Base-by-base conservation (phyloP, 192 early-diverging fungal species). In the Podochytrium sp. region DNA sequence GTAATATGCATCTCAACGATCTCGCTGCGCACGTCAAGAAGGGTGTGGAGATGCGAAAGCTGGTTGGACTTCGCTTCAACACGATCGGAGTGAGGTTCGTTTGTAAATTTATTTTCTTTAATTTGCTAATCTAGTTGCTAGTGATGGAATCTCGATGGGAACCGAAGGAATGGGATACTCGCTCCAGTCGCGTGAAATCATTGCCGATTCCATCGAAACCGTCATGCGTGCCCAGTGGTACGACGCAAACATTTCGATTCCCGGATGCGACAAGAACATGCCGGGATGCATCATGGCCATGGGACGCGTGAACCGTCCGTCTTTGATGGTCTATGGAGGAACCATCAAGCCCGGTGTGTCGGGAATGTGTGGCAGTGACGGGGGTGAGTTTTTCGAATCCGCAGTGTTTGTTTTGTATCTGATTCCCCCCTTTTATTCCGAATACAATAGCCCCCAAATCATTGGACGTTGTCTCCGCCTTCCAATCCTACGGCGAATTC, bases 161-260 rank as follows among this genome's bases (percentile, higher is more conserved):
- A 99, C 95, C 6, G 75, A 85, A 37, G 98, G 96, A 37, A 99
- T 99, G 98, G 86, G 90, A 66, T 99, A 90, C 84, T 99, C 98
- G 16, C 86, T 99, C 58, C 96, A 97, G 81, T 94, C 92, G 49
- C 89, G 98, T 71, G 98, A 99, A 76, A 88, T 99, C 71, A 99
- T 99, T 81, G 98, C 98, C 30, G 98, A 99, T 78, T 95, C 94
- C 29, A 98, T 99, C 61, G 98, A 99, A 79, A 99, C 98, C 5
- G 95, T 96, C 16, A 99, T 99, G 98, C 83, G 90, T 42, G 95
- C 90, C 2, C 95, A 98, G 80, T 98, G 94, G 94, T 99, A 99
- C 70, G 98, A 99, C 77, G 98, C 89, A 68, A 99, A 99, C 78
- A 96, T 99, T 77, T 93, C 95, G 5, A 80, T 99, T 39, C 98